Conservation (phyloP, 2,329 filamentous ascomycete genomes). For the Botrytis cinerea region DNA sequence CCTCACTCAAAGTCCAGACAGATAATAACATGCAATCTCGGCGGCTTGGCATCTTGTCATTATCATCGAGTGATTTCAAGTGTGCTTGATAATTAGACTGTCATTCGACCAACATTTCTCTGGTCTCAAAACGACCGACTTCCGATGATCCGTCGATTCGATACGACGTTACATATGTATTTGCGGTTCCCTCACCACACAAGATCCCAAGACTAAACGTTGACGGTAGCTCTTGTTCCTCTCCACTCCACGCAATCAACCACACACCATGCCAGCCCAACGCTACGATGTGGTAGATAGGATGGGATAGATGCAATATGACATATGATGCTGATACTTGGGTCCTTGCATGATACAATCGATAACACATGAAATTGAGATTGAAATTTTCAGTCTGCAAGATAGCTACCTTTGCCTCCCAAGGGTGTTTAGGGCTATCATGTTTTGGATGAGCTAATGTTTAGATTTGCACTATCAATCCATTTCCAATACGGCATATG, state of each 20-base stretch:
- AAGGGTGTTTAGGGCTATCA: constrained; percentile 5
- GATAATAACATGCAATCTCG: not conserved
- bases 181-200: not conserved
- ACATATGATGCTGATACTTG: not conserved
- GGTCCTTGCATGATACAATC: not conserved
- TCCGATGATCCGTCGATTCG: constrained; percentile 5
- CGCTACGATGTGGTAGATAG: constrained; percentile 1
- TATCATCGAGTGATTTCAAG: not conserved
- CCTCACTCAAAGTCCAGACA: not conserved
- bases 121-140: not conserved
- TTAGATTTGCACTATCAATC: not conserved
- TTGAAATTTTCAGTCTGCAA: not conserved
- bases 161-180: constrained; percentile 25
- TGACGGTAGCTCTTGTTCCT: not conserved
- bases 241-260: constrained; percentile 6
- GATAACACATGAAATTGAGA: constrained; percentile 5
- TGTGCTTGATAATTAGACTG: not conserved
- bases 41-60: not conserved
- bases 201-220: not conserved
- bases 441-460: not conserved
- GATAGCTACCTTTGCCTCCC: not conserved
- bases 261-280: constrained; percentile 5
- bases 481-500: not conserved
- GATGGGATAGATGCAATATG: not conserved
- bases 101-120: not conserved